A percentile compares a stretch with the other conserved stretches of the same genome.
Evolutionary conservation across 2,329 filamentous ascomycete genomes (phyloP).

Genomic region (Colletotrichum spinosum): DNA sequence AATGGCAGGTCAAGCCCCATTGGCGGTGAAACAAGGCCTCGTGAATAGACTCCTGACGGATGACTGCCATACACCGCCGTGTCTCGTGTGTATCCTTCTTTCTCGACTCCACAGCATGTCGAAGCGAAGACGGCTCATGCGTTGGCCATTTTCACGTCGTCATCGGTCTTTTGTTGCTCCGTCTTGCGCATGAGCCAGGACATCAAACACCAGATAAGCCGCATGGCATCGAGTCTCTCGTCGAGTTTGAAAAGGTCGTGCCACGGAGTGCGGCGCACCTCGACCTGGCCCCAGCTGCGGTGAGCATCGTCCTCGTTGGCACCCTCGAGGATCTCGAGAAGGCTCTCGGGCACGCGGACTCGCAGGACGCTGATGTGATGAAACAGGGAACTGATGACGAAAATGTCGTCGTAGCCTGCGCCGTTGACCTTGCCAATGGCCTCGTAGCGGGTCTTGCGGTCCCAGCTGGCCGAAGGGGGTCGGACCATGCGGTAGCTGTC

Average conservation of each 20-base stretch:
- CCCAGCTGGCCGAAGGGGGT: constrained; percentile 69
- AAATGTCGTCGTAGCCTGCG: constrained; percentile 68
- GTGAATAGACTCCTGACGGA: too few relatives aligned
- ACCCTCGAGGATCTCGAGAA: constrained; percentile 67
- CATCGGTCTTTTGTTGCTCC: constrained; percentile 41
- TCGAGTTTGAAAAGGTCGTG: constrained; percentile 68
- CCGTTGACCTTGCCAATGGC: constrained; percentile 65
- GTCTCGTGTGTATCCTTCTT: too few relatives aligned
- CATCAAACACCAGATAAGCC: constrained; percentile 69
- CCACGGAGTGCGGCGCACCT: constrained; percentile 70
- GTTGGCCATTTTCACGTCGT: constrained; percentile 45
- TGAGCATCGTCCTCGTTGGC: constrained; percentile 48
- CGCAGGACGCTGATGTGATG: constrained; percentile 71
- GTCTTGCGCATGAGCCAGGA: constrained; percentile 67
- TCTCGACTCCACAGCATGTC: too few relatives aligned
- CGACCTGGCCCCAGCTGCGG: constrained; percentile 63
- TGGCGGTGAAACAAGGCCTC: too few relatives aligned
- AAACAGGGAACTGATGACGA: constrained; percentile 70
- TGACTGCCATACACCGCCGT: too few relatives aligned
- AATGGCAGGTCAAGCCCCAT: too few relatives aligned
- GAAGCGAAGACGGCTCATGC: constrained; percentile 30
- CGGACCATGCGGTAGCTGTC: constrained; percentile 73
- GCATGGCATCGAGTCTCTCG: constrained; percentile 68
- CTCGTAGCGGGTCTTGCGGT: constrained; percentile 68
- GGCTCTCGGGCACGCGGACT: constrained; percentile 65